These are phyloP conservation scores for Nakaseomyces sp. DNA, from an alignment of 1,139 yeast species.

Conservation along the genomic window DNA sequence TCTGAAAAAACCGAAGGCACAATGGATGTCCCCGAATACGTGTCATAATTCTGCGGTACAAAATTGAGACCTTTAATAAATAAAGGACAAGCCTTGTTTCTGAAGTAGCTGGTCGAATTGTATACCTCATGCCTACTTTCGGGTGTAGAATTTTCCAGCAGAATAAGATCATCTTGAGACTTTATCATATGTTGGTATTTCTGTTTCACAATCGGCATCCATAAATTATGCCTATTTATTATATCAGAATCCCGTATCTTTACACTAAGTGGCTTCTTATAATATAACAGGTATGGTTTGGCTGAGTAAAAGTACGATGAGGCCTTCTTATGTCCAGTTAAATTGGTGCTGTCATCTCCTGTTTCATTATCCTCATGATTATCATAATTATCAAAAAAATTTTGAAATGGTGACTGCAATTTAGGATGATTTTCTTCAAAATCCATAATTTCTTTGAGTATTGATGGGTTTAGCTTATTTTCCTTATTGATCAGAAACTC, in stretches of 20 bases:
- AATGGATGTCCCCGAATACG: slow-evolving; percentile 18
- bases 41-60: slow-evolving; percentile 19
- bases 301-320: slow-evolving; percentile 8
- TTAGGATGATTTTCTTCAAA: background rate
- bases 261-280: slow-evolving; percentile 20
- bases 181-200: slow-evolving; percentile 11
- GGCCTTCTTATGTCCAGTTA: background rate
- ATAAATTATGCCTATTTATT: slow-evolving; percentile 21
- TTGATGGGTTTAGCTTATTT: slow-evolving; percentile 14
- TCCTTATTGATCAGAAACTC: slow-evolving; percentile 13
- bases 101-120: slow-evolving; percentile 8
- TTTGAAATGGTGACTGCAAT: background rate
- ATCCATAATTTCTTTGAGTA: slow-evolving; percentile 6
- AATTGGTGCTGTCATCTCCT: background rate
- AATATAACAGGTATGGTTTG: slow-evolving; percentile 22
- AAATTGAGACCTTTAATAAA: slow-evolving; percentile 21
- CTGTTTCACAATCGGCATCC: slow-evolving; percentile 20
- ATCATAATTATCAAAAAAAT: slow-evolving; percentile 4
- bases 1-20: slow-evolving; percentile 35
- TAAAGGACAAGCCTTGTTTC: slow-evolving; percentile 19
- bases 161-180: slow-evolving; percentile 6
- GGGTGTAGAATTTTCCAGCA: slow-evolving; percentile 1
- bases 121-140: background rate
- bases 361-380: slow-evolving; percentile 3
- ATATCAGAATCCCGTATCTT: slow-evolving; percentile 16